These are phyloP conservation scores for Trypanosoma platydactyli DNA, from an alignment of 208 protist genomes.

Conservation along the genomic window DNA sequence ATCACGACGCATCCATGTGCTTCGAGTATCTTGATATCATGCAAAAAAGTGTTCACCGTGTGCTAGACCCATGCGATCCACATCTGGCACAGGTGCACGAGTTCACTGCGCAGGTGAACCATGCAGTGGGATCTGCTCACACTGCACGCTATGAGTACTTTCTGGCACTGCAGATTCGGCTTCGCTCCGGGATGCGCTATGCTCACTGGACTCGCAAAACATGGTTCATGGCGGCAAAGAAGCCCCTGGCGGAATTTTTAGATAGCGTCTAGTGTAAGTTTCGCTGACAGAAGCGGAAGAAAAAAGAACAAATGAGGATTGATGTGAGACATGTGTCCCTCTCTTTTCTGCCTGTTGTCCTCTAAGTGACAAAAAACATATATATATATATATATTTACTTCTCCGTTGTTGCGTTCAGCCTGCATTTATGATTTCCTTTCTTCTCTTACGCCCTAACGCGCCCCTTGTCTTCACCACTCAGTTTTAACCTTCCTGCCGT, in stretches of 20 bases:
- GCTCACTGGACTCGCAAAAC: constrained; percentile 36
- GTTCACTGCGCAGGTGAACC: constrained; percentile 37
- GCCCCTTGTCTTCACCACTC: neutral
- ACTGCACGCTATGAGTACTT: constrained; percentile 35
- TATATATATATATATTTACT: constrained; percentile 3
- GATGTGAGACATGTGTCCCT: neutral
- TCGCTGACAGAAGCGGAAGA: neutral
- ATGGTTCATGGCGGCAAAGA: constrained; percentile 37
- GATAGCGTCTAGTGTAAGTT: constrained; percentile 24
- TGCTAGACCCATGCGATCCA: constrained; percentile 32
- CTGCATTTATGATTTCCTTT: neutral
- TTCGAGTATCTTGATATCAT: constrained; percentile 30
- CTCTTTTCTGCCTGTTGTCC: too few species aligned
- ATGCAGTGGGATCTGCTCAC: constrained; percentile 34
- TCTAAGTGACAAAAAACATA: too few species aligned
- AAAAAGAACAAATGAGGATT: neutral
- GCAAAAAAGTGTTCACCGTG: constrained; percentile 28
- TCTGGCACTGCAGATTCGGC: constrained; percentile 27
- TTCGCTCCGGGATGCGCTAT: constrained; percentile 21
- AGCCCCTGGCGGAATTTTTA: constrained; percentile 32
- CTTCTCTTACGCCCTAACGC: constrained; percentile 17
- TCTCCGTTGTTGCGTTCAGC: neutral
- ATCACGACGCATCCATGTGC: constrained; percentile 26
- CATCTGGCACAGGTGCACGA: constrained; percentile 32
- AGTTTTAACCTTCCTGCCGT: too few species aligned